phyloP scores from a whole-genome alignment of 164 flowering plant species.

The Chimonanthus salicifolius region DNA sequence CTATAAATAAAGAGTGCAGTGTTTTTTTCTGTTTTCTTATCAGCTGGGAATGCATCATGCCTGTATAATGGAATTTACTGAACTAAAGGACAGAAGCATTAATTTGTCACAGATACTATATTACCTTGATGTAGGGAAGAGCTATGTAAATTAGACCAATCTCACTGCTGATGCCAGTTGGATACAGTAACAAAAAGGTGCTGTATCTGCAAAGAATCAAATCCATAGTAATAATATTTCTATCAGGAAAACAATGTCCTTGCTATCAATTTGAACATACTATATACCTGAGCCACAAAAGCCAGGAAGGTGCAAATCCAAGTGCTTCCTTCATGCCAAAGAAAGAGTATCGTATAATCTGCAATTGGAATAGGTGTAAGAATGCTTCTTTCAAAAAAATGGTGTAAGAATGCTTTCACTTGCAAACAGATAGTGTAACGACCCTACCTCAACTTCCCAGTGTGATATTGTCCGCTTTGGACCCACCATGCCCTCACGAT shows the following conservation, averaged over 20 bases:
- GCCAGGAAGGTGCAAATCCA: conserved; percentile 87
- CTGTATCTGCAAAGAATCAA: conserved; percentile 66
- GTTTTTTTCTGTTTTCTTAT: background rate
- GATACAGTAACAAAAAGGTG: conserved; percentile 77
- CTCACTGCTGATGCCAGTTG: conserved; percentile 84
- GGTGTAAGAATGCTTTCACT: background rate
- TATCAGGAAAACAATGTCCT: background rate
- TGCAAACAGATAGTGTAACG: background rate
- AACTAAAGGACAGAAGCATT: background rate
- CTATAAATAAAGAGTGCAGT: background rate
- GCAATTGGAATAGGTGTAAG: conserved; percentile 16
- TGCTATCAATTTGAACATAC: conserved; percentile 4
- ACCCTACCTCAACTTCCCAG: no score
- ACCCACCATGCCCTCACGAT: no score
- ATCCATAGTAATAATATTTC: background rate
- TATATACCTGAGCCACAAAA: conserved; percentile 84
- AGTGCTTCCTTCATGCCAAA: conserved; percentile 84
- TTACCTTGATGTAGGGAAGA: conserved; percentile 78
- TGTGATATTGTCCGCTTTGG: no score
- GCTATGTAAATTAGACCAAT: conserved; percentile 77
- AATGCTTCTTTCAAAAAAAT: background rate
- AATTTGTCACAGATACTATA: background rate
- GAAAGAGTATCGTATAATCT: conserved; percentile 85
- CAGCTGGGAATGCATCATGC: background rate
- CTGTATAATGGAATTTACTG: background rate